Percentiles rank a stretch among this genome's conserved stretches.
Conservation (phyloP, 108 stramenopile species). For the Nitzschia sp. region DNA sequence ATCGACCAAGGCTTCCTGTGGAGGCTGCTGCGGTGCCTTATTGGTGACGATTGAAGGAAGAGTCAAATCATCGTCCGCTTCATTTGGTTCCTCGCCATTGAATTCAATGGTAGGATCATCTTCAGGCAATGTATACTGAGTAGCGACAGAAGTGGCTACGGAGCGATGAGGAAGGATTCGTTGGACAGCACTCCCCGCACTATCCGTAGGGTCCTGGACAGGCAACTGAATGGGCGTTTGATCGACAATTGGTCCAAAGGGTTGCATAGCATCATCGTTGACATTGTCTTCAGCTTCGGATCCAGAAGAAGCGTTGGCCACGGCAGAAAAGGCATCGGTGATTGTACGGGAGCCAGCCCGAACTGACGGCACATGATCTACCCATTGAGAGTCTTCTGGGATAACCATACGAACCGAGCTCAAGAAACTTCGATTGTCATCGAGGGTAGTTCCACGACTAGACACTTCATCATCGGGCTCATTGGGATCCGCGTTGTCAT, state of each 20-base stretch:
- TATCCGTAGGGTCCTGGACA: too few species aligned
- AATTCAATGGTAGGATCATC: background rate
- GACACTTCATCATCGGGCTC: slow-evolving; percentile 44
- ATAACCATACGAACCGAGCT: slow-evolving; percentile 15
- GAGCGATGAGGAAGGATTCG: slow-evolving; percentile 2
- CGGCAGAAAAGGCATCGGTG: slow-evolving; percentile 15
- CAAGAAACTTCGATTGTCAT: slow-evolving; percentile 28
- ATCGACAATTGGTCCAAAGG: slow-evolving; percentile 43
- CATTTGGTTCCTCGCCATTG: background rate
- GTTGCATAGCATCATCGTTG: slow-evolving; percentile 27
- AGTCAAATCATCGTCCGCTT: background rate
- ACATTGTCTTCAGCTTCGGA: slow-evolving; percentile 26
- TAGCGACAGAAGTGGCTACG: slow-evolving; percentile 27
- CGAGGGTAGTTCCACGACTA: slow-evolving; percentile 12
- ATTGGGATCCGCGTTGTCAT: slow-evolving; percentile 34
- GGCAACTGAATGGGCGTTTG: slow-evolving; percentile 20
- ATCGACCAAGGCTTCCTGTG: slow-evolving; percentile 34
- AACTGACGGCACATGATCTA: slow-evolving; percentile 29
- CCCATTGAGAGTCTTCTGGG: slow-evolving; percentile 26
- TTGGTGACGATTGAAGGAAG: too few species aligned
- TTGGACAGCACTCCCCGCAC: background rate
- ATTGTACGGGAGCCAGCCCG: background rate
- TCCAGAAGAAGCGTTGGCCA: slow-evolving; percentile 12
- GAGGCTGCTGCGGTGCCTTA: background rate
- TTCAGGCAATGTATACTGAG: background rate